Conservation (phyloP, 441 rosid species). For the Brassica hybrid region DNA sequence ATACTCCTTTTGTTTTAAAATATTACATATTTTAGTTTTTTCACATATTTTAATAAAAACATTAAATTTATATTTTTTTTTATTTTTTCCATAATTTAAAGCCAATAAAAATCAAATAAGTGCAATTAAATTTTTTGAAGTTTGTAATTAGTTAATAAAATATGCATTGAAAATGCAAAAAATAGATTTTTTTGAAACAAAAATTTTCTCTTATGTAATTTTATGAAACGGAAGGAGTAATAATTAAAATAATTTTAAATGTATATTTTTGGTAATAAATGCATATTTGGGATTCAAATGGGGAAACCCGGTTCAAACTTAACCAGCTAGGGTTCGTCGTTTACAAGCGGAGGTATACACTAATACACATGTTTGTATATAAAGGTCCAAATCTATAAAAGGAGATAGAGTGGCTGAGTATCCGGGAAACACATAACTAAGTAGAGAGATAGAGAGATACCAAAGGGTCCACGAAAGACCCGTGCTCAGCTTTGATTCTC, state of each 20-base stretch:
- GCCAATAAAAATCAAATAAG: too few species aligned
- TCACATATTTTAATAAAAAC: too few species aligned
- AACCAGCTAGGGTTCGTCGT: conserved; percentile 33
- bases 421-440: conserved; percentile 24
- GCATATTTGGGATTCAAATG: conserved; percentile 2
- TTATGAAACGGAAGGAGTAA: too few species aligned
- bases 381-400: conserved; percentile 36
- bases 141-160: too few species aligned
- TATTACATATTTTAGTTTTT: too few species aligned
- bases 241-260: background rate
- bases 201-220: too few species aligned
- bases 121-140: too few species aligned
- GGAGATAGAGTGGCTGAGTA: conserved; percentile 25
- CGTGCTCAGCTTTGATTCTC: conserved; percentile 42
- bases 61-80: too few species aligned
- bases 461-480: conserved; percentile 39
- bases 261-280: background rate
- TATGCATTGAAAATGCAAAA: too few species aligned
- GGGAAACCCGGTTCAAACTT: conserved; percentile 22
- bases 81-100: too few species aligned
- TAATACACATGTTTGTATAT: conserved; percentile 24
- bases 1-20: too few species aligned
- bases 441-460: background rate
- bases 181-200: too few species aligned
- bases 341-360: conserved; percentile 20